These are phyloP conservation scores for Falciphora oryzae DNA, from an alignment of 2,329 filamentous ascomycete species.

Conservation along the genomic window DNA sequence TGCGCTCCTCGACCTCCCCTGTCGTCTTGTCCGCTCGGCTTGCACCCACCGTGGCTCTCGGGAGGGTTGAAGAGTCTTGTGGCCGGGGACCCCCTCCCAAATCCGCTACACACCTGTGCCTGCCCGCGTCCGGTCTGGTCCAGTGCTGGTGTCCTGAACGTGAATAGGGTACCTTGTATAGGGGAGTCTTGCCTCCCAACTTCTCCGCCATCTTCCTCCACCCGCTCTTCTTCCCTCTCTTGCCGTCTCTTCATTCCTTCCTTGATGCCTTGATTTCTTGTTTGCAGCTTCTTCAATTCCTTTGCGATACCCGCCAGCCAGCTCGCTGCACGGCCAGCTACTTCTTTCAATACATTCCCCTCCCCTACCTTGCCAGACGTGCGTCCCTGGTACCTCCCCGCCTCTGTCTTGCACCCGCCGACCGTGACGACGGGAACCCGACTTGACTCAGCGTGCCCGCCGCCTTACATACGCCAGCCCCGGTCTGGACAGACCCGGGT, in stretches of 20 bases:
- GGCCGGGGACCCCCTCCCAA: background rate
- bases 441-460: background rate
- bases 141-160: background rate
- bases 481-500: background rate
- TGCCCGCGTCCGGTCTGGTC: background rate
- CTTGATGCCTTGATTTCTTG: background rate
- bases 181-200: background rate
- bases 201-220: background rate
- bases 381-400: too few relatives aligned
- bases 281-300: background rate
- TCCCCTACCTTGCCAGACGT: background rate
- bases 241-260: background rate
- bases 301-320: background rate
- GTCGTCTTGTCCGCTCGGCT: background rate
- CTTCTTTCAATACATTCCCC: background rate
- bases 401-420: background rate
- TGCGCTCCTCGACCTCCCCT: background rate
- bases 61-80: background rate
- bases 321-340: background rate
- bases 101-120: background rate
- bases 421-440: too few relatives aligned
- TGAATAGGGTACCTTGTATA: background rate
- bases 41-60: background rate
- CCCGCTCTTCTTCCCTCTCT: background rate
- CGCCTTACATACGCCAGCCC: background rate